Evolutionary conservation across 441 rosid species (phyloP).

Genomic region (Populus hybrid): DNA sequence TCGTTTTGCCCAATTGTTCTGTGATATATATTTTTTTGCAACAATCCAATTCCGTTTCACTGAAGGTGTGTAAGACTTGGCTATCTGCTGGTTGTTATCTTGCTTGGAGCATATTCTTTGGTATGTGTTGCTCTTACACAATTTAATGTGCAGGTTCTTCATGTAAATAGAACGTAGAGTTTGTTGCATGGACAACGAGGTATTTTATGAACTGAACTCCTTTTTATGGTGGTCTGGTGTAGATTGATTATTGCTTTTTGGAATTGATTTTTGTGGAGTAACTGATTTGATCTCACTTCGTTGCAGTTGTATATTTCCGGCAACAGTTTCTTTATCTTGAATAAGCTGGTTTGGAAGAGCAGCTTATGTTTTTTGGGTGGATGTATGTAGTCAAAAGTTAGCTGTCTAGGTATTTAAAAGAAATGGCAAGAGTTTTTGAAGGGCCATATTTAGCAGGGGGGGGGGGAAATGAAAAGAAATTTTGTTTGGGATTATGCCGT

Average conservation of each 20-base stretch:
- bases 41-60: constrained; percentile 6
- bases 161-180: constrained; percentile 43
- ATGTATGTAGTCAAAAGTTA: constrained; percentile 5
- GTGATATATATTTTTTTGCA: not conserved
- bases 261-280: not conserved
- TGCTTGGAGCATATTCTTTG: not conserved
- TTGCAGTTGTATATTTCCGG: constrained; percentile 50
- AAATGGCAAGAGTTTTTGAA: constrained; percentile 10
- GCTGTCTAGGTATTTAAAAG: not conserved
- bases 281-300: constrained; percentile 16
- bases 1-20: not conserved
- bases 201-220: not conserved
- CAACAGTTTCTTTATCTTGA: constrained; percentile 14
- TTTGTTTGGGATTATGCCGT: not conserved
- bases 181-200: constrained; percentile 29
- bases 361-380: not conserved
- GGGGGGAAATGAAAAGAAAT: not conserved
- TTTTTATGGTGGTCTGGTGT: not conserved
- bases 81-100: not conserved
- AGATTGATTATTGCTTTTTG: not conserved
- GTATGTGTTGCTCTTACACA: constrained; percentile 9
- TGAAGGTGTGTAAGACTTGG: constrained; percentile 22
- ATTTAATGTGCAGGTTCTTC: constrained; percentile 31
- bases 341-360: constrained; percentile 7
- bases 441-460: constrained; percentile 9